Conservation (phyloP, 1,284 basidiomycete species). For the Melanopsichium pennsylvanicum region DNA sequence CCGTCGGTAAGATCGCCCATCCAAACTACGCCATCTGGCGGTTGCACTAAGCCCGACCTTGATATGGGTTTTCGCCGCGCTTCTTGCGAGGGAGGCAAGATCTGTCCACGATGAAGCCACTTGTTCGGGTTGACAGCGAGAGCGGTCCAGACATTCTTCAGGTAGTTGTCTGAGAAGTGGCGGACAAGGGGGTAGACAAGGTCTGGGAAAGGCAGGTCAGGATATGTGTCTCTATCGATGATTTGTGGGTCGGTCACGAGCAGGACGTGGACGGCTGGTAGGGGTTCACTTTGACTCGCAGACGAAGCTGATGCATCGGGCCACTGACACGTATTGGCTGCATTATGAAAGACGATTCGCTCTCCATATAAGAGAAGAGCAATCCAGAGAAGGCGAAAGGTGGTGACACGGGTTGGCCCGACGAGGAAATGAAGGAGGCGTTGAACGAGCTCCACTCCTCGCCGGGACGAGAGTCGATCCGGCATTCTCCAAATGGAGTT, state of each 20-base stretch:
- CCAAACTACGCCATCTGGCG: slow-evolving; percentile 47
- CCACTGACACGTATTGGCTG: slow-evolving; percentile 33
- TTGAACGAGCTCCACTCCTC: slow-evolving; percentile 3
- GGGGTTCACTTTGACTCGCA: not conserved
- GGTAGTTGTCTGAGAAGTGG: slow-evolving; percentile 46
- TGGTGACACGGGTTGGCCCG: slow-evolving; percentile 19
- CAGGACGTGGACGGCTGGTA: slow-evolving; percentile 23
- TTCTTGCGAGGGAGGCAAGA: slow-evolving; percentile 8
- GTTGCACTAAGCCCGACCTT: slow-evolving; percentile 7
- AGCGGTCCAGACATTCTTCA: slow-evolving; percentile 40
- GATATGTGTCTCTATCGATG: slow-evolving; percentile 40
- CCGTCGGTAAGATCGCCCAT: slow-evolving; percentile 53
- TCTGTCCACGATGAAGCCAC: slow-evolving; percentile 21
- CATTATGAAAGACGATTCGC: slow-evolving; percentile 27
- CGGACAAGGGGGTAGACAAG: slow-evolving; percentile 28
- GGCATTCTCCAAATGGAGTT: slow-evolving; percentile 4
- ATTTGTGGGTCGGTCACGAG: slow-evolving; percentile 47
- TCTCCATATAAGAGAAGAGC: slow-evolving; percentile 39
- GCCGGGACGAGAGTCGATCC: slow-evolving; percentile 3
- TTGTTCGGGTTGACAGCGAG: slow-evolving; percentile 38
- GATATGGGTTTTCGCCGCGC: not conserved
- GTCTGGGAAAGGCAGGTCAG: slow-evolving; percentile 14
- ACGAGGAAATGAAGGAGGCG: slow-evolving; percentile 7
- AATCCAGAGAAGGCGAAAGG: slow-evolving; percentile 32
- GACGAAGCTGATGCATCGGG: slow-evolving; percentile 11